A percentile compares a stretch with the other conserved stretches of the same genome.
Conservation (phyloP, 768 basidiomycete genomes). For the Lentinula edodes region DNA sequence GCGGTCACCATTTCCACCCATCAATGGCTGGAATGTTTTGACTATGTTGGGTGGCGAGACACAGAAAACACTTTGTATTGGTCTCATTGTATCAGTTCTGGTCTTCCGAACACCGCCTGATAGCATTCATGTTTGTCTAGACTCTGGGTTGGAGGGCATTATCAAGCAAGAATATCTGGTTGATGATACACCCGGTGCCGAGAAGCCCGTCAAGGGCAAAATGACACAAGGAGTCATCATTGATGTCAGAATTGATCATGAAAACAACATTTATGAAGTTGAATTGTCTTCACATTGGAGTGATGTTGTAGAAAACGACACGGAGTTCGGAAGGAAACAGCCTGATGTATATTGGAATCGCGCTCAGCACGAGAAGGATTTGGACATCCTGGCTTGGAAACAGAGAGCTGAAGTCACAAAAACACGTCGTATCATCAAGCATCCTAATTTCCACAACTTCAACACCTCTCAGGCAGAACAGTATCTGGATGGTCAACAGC, state of each 20-base stretch:
- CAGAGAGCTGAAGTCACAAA: slow-evolving; percentile 80
- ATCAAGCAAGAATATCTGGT: slow-evolving; percentile 58
- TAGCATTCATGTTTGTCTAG: slow-evolving; percentile 67
- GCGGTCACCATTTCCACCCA: slow-evolving; percentile 57
- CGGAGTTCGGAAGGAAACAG: slow-evolving; percentile 51
- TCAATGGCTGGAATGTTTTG: slow-evolving; percentile 74
- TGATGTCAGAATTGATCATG: slow-evolving; percentile 56
- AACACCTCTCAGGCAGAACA: slow-evolving; percentile 86
- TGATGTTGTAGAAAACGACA: slow-evolving; percentile 62
- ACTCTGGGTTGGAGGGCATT: slow-evolving; percentile 87
- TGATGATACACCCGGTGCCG: slow-evolving; percentile 35
- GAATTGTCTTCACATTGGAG: slow-evolving; percentile 65
- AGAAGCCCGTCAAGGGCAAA: slow-evolving; percentile 65
- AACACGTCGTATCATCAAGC: slow-evolving; percentile 85
- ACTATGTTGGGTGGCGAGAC: slow-evolving; percentile 98
- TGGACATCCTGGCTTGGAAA: slow-evolving; percentile 71
- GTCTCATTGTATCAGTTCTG: slow-evolving; percentile 76
- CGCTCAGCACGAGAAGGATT: slow-evolving; percentile 58
- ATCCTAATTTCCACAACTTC: slow-evolving; percentile 97
- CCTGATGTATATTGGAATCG: slow-evolving; percentile 59
- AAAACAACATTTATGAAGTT: slow-evolving; percentile 60
- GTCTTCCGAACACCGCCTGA: slow-evolving; percentile 50
- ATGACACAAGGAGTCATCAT: slow-evolving; percentile 77
- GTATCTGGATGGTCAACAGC: slow-evolving; percentile 82
- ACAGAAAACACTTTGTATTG: slow-evolving; percentile 62